Percentiles rank a stretch among this genome's conserved stretches.
Conservation (phyloP, 2,329 filamentous ascomycete species). For the Curvularia hawaiiensis region DNA sequence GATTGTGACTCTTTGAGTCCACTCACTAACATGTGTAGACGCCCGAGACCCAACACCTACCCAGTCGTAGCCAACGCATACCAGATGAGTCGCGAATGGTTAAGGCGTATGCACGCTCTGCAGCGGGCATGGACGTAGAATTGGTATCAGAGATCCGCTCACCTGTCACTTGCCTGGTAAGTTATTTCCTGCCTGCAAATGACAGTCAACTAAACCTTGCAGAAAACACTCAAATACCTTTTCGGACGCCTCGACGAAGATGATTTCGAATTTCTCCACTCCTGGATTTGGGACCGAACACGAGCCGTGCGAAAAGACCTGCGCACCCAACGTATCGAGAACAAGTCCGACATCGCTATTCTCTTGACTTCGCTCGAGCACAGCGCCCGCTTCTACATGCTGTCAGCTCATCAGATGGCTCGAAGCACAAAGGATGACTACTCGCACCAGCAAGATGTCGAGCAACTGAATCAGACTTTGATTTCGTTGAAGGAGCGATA, state of each 20-base stretch:
- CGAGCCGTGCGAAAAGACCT: conserved; percentile 69
- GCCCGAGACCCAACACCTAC: conserved; percentile 41
- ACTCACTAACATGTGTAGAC: conserved; percentile 15
- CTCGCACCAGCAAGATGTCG: conserved; percentile 63
- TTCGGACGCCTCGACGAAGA: conserved; percentile 57
- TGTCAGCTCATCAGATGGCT: conserved; percentile 63
- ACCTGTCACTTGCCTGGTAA: conserved; percentile 52
- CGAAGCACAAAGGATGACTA: conserved; percentile 51
- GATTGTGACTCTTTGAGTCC: background rate
- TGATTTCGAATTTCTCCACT: conserved; percentile 56
- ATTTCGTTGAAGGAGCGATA: conserved; percentile 62
- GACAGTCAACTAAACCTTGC: conserved; percentile 21
- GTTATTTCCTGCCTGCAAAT: conserved; percentile 15
- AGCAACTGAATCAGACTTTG: conserved; percentile 68
- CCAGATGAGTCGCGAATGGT: conserved; percentile 64
- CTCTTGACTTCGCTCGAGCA: conserved; percentile 66
- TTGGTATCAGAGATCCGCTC: conserved; percentile 68
- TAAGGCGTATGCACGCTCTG: conserved; percentile 66
- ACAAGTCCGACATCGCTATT: conserved; percentile 57
- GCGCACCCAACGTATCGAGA: conserved; percentile 65
- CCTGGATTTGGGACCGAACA: conserved; percentile 70
- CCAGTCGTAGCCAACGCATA: conserved; percentile 37
- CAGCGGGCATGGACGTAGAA: conserved; percentile 67
- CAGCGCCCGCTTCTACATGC: conserved; percentile 67
- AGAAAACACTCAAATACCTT: conserved; percentile 53